Evolutionary conservation across 768 basidiomycete genomes (phyloP).

Genomic region (Termitomyces titanicus): DNA sequence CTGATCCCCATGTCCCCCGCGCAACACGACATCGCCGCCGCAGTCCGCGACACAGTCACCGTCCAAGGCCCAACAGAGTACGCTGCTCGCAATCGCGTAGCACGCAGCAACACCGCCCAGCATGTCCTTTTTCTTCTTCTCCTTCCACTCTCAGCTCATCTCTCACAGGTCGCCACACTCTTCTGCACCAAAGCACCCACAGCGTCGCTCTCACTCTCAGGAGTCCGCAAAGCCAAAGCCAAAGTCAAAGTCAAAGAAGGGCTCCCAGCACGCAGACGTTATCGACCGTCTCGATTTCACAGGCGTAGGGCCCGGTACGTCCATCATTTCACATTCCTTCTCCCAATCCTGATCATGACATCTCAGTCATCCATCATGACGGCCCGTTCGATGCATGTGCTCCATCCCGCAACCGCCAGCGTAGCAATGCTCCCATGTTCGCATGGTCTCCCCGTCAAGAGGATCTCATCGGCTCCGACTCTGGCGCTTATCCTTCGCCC

Average conservation of each 20-base stretch:
- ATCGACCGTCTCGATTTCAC: constrained; percentile 88
- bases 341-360: constrained; percentile 1
- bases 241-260: constrained; percentile 56
- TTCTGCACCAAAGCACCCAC: constrained; percentile 27
- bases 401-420: constrained; percentile 82
- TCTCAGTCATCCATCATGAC: constrained; percentile 85
- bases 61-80: constrained; percentile 37
- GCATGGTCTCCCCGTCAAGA: constrained; percentile 56
- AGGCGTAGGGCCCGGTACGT: constrained; percentile 80
- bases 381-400: constrained; percentile 92
- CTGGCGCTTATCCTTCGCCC: constrained; percentile 52
- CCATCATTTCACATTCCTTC: constrained; percentile 8
- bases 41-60: constrained; percentile 67
- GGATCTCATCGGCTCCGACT: constrained; percentile 35
- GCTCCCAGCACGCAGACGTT: constrained; percentile 81
- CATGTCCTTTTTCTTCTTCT: constrained; percentile 27
- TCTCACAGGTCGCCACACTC: constrained; percentile 13
- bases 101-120: constrained; percentile 57
- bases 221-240: constrained; percentile 34
- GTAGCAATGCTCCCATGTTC: constrained; percentile 76
- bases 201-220: constrained; percentile 45
- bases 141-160: constrained; percentile 10
- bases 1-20: constrained; percentile 25
- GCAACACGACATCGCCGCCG: constrained; percentile 50
- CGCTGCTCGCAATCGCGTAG: constrained; percentile 45